A percentile compares a stretch with the other conserved stretches of the same genome.
phyloP scores from a whole-genome alignment of 768 basidiomycete species.

The Lactifluus subvellereus region DNA sequence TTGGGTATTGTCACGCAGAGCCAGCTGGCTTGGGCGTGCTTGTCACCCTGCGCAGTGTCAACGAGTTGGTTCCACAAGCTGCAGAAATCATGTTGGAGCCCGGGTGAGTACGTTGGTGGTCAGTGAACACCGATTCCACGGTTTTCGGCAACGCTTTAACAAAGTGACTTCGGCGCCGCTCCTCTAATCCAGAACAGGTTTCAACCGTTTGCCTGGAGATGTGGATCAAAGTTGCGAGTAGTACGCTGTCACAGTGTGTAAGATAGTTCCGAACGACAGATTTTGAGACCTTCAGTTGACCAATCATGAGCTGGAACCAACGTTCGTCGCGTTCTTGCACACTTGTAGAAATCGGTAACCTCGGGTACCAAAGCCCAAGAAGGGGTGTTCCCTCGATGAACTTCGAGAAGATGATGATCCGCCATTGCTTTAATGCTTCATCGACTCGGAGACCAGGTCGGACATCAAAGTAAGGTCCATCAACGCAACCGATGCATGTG shows the following conservation, averaged over 20 bases:
- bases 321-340: neutral
- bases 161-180: neutral
- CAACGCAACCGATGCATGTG: neutral
- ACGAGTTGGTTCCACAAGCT: constrained; percentile 6
- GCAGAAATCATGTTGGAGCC: constrained; percentile 4
- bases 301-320: neutral
- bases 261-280: neutral
- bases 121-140: neutral
- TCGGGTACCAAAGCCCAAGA: constrained; percentile 3
- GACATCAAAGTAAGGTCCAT: neutral
- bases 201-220: neutral
- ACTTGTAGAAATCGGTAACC: neutral
- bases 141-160: neutral
- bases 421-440: neutral
- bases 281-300: neutral
- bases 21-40: neutral
- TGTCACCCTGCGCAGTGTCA: neutral
- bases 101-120: neutral
- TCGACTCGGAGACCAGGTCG: neutral
- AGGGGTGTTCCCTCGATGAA: neutral
- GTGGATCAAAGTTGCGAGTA: neutral
- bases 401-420: constrained; percentile 12
- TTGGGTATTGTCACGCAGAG: neutral
- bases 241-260: neutral
- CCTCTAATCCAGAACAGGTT: neutral